A percentile compares a stretch with the other conserved stretches of the same genome.
Conservation (phyloP, 1,284 basidiomycete species). For the Amylostereum areolatum region DNA sequence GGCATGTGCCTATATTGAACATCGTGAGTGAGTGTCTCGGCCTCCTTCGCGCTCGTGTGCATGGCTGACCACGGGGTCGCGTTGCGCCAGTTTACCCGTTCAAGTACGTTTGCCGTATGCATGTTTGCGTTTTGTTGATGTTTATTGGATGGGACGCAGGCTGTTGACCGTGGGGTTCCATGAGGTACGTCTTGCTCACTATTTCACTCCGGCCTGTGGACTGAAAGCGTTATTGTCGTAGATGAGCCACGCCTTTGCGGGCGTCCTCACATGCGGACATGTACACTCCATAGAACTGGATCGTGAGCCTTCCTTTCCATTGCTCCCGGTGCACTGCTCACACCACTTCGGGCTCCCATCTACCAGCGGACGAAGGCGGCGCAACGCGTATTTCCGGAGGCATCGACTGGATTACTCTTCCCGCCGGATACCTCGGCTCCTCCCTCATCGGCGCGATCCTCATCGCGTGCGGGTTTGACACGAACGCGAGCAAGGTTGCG, state of each 20-base stretch:
- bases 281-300: constrained; percentile 87
- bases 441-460: constrained; percentile 86
- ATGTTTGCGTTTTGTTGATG: not conserved
- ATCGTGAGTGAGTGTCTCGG: constrained; percentile 53
- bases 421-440: constrained; percentile 91
- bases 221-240: constrained; percentile 23
- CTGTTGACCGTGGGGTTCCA: constrained; percentile 86
- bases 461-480: constrained; percentile 92
- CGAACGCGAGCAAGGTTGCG: constrained; percentile 88
- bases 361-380: constrained; percentile 84
- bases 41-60: not conserved
- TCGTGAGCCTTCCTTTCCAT: constrained; percentile 40
- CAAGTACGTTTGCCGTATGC: constrained; percentile 53
- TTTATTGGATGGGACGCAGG: constrained; percentile 26
- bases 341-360: constrained; percentile 17
- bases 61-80: too few relatives aligned
- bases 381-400: constrained; percentile 93
- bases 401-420: constrained; percentile 78
- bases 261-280: constrained; percentile 84
- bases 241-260: constrained; percentile 82
- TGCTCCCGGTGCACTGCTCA: constrained; percentile 8
- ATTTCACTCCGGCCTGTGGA: constrained; percentile 1
- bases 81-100: constrained; percentile 75
- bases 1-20: constrained; percentile 75
- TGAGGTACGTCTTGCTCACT: constrained; percentile 49